phyloP scores from a whole-genome alignment of 2,329 filamentous ascomycete genomes.

The Colletotrichum liaoningense region DNA sequence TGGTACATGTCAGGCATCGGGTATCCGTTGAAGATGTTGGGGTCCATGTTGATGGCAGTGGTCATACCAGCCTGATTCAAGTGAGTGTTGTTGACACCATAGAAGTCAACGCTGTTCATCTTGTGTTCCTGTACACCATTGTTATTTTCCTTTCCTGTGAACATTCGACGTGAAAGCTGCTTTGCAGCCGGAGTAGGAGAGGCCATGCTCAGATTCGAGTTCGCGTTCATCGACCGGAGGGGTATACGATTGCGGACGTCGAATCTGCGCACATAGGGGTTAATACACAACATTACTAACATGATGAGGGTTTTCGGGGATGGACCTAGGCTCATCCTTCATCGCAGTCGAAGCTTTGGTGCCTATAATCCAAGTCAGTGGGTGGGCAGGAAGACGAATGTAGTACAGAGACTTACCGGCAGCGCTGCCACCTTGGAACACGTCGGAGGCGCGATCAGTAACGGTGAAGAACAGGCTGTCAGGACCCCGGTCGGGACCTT shows the following conservation, averaged over 20 bases:
- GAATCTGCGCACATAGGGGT: constrained; percentile 43
- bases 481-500: neutral
- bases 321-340: constrained; percentile 22
- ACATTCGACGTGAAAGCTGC: constrained; percentile 38
- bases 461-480: neutral
- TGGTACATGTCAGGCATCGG: neutral
- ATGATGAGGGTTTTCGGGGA: neutral
- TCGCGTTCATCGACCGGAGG: constrained; percentile 49
- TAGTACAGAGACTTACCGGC: neutral
- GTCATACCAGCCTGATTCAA: constrained; percentile 13
- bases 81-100: neutral
- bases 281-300: constrained; percentile 28
- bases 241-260: constrained; percentile 47
- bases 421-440: constrained; percentile 18
- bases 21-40: neutral
- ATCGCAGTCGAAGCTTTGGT: neutral
- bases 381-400: neutral
- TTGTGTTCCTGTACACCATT: constrained; percentile 39
- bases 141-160: constrained; percentile 47
- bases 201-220: constrained; percentile 47
- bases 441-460: neutral
- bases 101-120: constrained; percentile 40
- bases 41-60: neutral
- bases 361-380: constrained; percentile 2
- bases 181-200: constrained; percentile 44